Conservation (phyloP, 2,329 filamentous ascomycete species). For the Fragosphaeria purpurea region DNA sequence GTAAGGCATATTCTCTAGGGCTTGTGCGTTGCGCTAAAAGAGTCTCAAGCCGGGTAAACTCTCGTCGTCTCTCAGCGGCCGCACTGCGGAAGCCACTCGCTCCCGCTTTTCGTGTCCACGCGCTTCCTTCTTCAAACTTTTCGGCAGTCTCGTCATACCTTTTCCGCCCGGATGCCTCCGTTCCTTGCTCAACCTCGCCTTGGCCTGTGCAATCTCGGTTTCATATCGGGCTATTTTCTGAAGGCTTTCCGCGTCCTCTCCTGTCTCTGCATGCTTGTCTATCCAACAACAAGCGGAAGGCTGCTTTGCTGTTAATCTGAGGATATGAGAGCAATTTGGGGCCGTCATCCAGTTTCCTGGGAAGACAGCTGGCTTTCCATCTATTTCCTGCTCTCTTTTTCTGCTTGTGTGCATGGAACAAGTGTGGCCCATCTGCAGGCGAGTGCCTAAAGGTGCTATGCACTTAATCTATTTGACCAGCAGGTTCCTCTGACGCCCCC, state of each 20-base stretch:
- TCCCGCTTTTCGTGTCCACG: too few relatives aligned
- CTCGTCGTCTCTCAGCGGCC: too few relatives aligned
- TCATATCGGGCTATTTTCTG: slow-evolving; percentile 4
- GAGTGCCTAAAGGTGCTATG: slow-evolving; percentile 1
- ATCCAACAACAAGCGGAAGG: neutral
- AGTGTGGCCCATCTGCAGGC: neutral
- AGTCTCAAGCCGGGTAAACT: neutral
- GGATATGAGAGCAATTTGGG: slow-evolving; percentile 1
- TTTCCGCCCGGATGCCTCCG: too few relatives aligned
- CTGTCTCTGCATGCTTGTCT: too few relatives aligned
- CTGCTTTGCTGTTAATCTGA: slow-evolving; percentile 2
- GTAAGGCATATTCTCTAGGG: neutral
- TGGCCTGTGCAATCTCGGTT: slow-evolving; percentile 4
- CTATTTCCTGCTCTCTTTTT: neutral
- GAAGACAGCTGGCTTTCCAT: slow-evolving; percentile 2
- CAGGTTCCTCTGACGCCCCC: too few relatives aligned
- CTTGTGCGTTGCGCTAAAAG: neutral
- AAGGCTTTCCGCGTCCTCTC: too few relatives aligned
- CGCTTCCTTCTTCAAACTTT: too few relatives aligned
- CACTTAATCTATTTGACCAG: neutral
- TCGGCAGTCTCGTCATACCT: too few relatives aligned
- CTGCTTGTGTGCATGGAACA: neutral
- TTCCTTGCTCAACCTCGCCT: neutral
- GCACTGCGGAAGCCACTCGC: too few relatives aligned
- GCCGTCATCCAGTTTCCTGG: slow-evolving; percentile 10